Base-by-base conservation (phyloP, 2,329 filamentous ascomycete species). In the Cercospora zeae-maydis region DNA sequence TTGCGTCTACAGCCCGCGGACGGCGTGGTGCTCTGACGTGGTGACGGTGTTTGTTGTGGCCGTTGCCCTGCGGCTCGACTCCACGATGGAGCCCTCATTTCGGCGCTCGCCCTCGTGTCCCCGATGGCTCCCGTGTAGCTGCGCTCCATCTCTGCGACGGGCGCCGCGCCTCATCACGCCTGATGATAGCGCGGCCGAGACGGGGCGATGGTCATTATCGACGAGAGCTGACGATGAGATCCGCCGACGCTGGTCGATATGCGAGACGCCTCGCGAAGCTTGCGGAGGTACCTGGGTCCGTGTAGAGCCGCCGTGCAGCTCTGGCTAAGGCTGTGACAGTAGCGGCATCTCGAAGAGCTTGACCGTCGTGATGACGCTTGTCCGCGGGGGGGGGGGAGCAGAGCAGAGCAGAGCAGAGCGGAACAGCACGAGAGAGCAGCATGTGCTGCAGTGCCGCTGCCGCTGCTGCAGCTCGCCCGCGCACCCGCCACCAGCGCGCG, bases 41-140 rank as follows among this genome's bases (percentile, higher is more conserved):
- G 34, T 34, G 24, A 45, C 33, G 42, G 16, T 63, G 62, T 63
- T 63, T 63, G 62, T 63, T 63, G 54, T 60, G 62, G 56, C 34
- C 27, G 56, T 60, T 63, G 62, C 58, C 62, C 52, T 57, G 62
- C 58, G 56, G 54, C 39, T 45, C 57, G 53, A 59, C 56, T 56
- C 51, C 57, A 57, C 45, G 47, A 52, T 60, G 57, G 61, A 45
- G 51, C 37, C 21, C 52, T 68, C 64, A 67, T 64, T 64, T 68
- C 64, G 62, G 62, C 55, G 57, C 62, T 68, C 63, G 64, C 64
- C 64, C 56, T 63, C 64, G 62, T 66, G 66, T 62, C 61, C 60
- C 59, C 61, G 56, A 58, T 52, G 58, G 62, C 62, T 59, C 56
- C 59, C 58, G 52, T 51, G 58, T 49, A 39, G 59, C 27, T 47